Percentiles rank a stretch among this genome's conserved stretches.
These are phyloP conservation scores for Dacryopinax spathularia DNA, from an alignment of 768 basidiomycete species.

Conservation along the genomic window DNA sequence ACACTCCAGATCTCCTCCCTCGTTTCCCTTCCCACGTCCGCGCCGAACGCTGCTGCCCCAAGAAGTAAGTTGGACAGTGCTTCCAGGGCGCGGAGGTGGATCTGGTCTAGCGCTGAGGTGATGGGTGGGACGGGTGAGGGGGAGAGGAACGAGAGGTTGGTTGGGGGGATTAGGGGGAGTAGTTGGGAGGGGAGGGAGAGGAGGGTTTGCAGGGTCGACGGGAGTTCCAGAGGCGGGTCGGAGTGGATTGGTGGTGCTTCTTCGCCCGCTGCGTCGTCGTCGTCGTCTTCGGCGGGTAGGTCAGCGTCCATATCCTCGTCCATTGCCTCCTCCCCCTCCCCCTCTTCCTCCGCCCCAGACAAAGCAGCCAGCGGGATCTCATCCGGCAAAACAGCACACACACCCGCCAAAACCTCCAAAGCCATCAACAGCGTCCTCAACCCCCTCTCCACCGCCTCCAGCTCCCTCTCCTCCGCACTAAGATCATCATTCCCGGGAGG, in stretches of 20 bases:
- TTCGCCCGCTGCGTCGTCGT: constrained; percentile 21
- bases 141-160: constrained; percentile 69
- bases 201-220: constrained; percentile 24
- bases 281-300: constrained; percentile 15
- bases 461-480: constrained; percentile 47
- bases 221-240: constrained; percentile 3
- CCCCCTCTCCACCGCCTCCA: constrained; percentile 56
- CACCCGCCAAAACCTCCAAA: constrained; percentile 76
- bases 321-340: constrained; percentile 18
- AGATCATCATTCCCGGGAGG: constrained; percentile 64
- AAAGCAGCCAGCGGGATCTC: neutral
- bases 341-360: constrained; percentile 39
- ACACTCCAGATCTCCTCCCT: constrained; percentile 58
- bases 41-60: constrained; percentile 38
- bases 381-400: constrained; percentile 79
- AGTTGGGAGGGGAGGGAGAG: constrained; percentile 53
- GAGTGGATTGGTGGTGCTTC: constrained; percentile 27
- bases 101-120: constrained; percentile 67
- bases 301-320: constrained; percentile 20
- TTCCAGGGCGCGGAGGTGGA: constrained; percentile 75
- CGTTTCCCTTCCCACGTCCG: constrained; percentile 29
- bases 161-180: constrained; percentile 56
- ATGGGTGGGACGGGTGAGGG: constrained; percentile 63
- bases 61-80: constrained; percentile 84
- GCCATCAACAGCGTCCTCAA: constrained; percentile 64